Evolutionary conservation across 805 yeast genomes (phyloP), one percentile per base, ranked within the genome.

Genomic region (Alloascoidea hylecoeti): DNA sequence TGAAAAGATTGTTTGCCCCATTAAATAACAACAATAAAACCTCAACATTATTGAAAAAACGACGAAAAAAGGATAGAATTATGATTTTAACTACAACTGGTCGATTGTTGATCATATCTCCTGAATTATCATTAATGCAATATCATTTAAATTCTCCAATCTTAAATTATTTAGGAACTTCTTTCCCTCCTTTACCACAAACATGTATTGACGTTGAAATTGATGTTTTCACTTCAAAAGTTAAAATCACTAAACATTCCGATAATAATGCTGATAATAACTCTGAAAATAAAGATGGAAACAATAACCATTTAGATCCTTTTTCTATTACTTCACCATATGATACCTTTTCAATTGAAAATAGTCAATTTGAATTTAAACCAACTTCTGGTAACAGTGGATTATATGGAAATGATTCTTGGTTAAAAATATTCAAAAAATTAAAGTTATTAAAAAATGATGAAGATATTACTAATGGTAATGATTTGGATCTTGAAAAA

Each of bases 61-160:
- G 30, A 23, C 46, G 46, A 37, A 49, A 51, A 40, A 50, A 50
- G 44, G 41, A 44, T 15, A 47, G 59, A 27, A 46, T 43, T 12
- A 46, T 57, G n/a, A 39, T 59, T n/a, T 46, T 56, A 16, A 59
- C 64, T 4, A 49, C 57, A 1, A 42, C 46, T 13, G 59, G 58
- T 5, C 47, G 63, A 18, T 41, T 57, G 35, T 40, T 59, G n/a
- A 37, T 59, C 4, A 36, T 49, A 15, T 48, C 48, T 14, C 33
- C 30, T 15, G 57, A 57, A 23, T 23, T 23, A n/a, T 23, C 30
- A 9, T n/a, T 23, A 9, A 9, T n/a, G 13, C 30, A 23, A n/a
- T 23, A 23, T 23, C 30, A 23, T 23, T 23, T 23, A 23, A 23
- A 23, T 23, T 9, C 30, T 9, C 30, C 30, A 23, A n/a, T 23